phyloP scores from a whole-genome alignment of 129 eudicot species.

The Flaveria brownii region DNA sequence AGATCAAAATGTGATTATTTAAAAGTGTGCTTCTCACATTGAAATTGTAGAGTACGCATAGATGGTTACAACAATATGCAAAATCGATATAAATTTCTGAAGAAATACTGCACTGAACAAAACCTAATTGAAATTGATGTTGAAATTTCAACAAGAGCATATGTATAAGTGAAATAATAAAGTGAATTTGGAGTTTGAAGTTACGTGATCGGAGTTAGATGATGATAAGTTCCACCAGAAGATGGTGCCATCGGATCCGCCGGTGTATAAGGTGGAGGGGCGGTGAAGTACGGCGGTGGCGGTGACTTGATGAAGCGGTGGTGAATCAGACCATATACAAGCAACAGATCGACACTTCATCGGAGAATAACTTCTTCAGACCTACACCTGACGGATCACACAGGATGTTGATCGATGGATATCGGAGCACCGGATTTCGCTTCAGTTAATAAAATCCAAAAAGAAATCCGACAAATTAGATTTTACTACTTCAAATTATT shows the following conservation, averaged over 20 bases:
- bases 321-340: constrained; percentile 85
- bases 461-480: no score
- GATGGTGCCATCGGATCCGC: constrained; percentile 98
- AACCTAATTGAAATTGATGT: constrained; percentile 26
- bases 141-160: neutral
- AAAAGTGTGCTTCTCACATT: neutral
- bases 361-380: constrained; percentile 30
- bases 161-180: neutral
- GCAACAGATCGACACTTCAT: constrained; percentile 94
- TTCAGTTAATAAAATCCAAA: no score
- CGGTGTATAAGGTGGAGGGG: constrained; percentile 92
- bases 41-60: neutral
- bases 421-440: constrained; percentile 11
- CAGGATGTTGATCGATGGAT: constrained; percentile 6
- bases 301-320: constrained; percentile 84
- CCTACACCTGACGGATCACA: constrained; percentile 24
- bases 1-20: no score
- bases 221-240: constrained; percentile 82
- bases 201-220: constrained; percentile 45
- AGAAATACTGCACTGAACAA: constrained; percentile 12
- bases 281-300: constrained; percentile 71
- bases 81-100: neutral
- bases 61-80: constrained; percentile 16
- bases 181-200: constrained; percentile 14
- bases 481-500: no score